A percentile compares a stretch with the other conserved stretches of the same genome.
Conservation (phyloP, 2,329 filamentous ascomycete species). For the Grosmannia serpens region DNA sequence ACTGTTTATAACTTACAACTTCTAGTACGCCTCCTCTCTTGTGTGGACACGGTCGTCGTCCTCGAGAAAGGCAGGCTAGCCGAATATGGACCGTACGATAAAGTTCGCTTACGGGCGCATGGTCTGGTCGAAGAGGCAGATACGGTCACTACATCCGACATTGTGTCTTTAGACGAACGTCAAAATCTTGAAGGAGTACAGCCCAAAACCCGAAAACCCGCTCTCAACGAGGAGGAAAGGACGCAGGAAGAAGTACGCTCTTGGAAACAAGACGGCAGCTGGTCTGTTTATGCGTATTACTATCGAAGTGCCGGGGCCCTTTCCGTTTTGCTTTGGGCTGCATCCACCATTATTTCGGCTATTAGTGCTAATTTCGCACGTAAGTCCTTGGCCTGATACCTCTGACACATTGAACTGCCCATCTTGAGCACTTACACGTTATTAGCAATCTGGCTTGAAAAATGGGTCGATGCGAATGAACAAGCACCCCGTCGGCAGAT, state of each 20-base stretch:
- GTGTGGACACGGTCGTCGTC: neutral
- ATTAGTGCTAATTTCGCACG: neutral
- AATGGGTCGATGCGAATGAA: neutral
- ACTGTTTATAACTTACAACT: neutral
- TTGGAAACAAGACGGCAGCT: neutral
- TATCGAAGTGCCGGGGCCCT: neutral
- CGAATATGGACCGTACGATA: neutral
- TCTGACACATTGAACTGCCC: too few species aligned
- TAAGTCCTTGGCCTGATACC: too few species aligned
- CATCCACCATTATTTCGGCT: neutral
- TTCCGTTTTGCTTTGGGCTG: neutral
- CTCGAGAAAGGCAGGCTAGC: neutral
- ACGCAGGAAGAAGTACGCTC: neutral
- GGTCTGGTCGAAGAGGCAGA: neutral
- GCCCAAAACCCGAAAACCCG: neutral
- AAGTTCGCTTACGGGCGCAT: neutral
- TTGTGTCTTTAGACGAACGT: neutral
- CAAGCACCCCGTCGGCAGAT: neutral
- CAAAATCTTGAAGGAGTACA: neutral
- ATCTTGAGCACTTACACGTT: too few species aligned
- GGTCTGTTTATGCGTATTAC: neutral
- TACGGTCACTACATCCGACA: neutral
- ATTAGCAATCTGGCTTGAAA: neutral
- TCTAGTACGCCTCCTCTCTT: neutral
- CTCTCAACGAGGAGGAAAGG: neutral